A percentile compares a stretch with the other conserved stretches of the same genome.
Evolutionary conservation across 1,284 basidiomycete genomes (phyloP).

Genomic region (Sporisorium exsertum): DNA sequence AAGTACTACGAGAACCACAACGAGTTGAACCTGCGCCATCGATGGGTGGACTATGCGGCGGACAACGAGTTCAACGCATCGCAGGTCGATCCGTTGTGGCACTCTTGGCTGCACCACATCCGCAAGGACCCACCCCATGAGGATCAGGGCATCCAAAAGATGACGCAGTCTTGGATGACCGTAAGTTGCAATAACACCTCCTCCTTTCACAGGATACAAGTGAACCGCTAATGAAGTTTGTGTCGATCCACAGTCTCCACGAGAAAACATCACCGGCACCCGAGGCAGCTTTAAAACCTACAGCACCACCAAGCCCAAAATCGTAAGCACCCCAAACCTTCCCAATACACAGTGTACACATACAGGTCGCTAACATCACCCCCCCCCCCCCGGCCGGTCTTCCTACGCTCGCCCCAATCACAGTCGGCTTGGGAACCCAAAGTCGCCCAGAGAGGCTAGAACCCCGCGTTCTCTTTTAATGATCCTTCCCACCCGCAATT

Average conservation of each 20-base stretch:
- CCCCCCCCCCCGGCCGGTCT: no score
- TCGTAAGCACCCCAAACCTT: conserved; percentile 32
- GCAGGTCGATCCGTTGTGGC: conserved; percentile 67
- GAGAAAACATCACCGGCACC: conserved; percentile 66
- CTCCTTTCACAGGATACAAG: no score
- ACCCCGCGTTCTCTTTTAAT: no score
- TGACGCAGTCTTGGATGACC: conserved; percentile 58
- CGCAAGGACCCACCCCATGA: conserved; percentile 56
- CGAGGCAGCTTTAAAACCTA: conserved; percentile 65
- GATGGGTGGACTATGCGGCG: conserved; percentile 66
- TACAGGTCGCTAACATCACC: no score
- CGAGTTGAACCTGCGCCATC: conserved; percentile 62
- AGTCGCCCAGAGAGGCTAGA: conserved; percentile 53
- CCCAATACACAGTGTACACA: no score
- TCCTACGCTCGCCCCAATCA: not conserved
- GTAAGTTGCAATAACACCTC: conserved; percentile 60
- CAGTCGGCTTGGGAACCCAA: conserved; percentile 65
- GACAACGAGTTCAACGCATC: conserved; percentile 63
- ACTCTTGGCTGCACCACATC: conserved; percentile 66
- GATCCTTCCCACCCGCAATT: conserved; percentile 1
- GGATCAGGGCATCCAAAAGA: conserved; percentile 50
- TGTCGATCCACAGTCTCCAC: conserved; percentile 47
- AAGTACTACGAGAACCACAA: conserved; percentile 67
- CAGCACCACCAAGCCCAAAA: conserved; percentile 62
- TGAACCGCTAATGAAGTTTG: no score